Base-by-base conservation (phyloP, 2,329 filamentous ascomycete species). In the Apiospora koreana region DNA sequence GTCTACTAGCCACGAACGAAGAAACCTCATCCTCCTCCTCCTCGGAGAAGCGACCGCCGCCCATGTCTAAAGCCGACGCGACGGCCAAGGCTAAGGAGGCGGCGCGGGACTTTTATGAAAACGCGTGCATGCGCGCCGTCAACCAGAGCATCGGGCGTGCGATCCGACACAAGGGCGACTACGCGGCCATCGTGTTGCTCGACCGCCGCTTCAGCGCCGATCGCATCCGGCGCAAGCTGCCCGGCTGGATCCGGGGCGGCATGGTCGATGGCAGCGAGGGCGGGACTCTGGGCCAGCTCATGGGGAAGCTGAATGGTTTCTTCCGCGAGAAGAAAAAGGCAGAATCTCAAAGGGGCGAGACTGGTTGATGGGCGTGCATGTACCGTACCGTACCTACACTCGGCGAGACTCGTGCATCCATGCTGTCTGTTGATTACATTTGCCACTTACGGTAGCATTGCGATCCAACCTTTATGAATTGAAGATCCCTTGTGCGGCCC, bases 131-230 rank as follows among this genome's bases (percentile, higher is more conserved):
- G 95, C 88, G 96, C 48, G 94, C 95, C 5, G 96, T 99, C 5
- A 99, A 99, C 80, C 96, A 99, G 83, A 96, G 94, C 78, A 95
- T 99, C 75, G 96, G 96, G 0, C 86, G 96, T 71, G 96, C 94
- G 1, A 98, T 99, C 76, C 86, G 96, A 65, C 96, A 99, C 79
- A 88, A 87, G 69, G 89, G 88, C 31, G 96, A 99, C 81, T 98
- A 97, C 81, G 96, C 96, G 5, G 91, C 93, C 21, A 98, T 99
- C 73, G 82, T 98, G 70, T 87, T 99, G 78, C 84, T 96, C 43
- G 96, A 99, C 81, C 86, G 88, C 73, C 86, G 96, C 68, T 99
- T 96, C 81, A 88, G 86, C n/a, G 89, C 87, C 38, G 85, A 89
- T 66, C 87, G 92, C 69, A 94, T 98, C 72, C 88, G 89, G 75